phyloP scores from a whole-genome alignment of 148 eudicot genomes.

The Rhododendron kiyosumense region DNA sequence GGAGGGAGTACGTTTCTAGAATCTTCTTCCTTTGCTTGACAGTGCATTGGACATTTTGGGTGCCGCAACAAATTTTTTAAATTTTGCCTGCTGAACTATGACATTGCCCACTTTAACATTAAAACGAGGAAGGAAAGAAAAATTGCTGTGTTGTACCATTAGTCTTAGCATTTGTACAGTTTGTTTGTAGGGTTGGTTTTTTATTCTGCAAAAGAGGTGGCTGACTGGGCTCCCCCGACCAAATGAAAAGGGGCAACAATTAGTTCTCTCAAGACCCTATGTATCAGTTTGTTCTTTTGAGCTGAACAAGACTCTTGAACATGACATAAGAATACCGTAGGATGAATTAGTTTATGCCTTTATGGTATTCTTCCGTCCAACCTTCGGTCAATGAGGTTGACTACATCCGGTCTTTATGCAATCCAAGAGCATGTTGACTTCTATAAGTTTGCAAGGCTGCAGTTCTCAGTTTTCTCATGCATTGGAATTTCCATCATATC shows the following conservation, averaged over 20 bases:
- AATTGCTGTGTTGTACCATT: neutral
- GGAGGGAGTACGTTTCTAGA: neutral
- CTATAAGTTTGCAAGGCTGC: neutral
- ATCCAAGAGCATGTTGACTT: neutral
- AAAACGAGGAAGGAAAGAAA: neutral
- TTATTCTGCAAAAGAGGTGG: neutral
- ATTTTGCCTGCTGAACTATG: neutral
- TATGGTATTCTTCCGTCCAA: neutral
- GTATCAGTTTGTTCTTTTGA: neutral
- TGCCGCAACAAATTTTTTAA: neutral
- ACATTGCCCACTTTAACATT: neutral
- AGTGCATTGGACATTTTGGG: neutral
- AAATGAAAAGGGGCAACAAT: neutral
- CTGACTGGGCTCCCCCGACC: neutral
- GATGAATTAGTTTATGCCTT: neutral
- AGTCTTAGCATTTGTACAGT: neutral
- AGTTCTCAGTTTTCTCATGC: neutral
- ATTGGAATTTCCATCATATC: neutral
- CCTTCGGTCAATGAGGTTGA: neutral
- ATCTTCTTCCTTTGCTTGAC: slow-evolving; percentile 2
- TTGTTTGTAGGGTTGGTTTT: neutral
- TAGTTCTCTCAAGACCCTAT: neutral
- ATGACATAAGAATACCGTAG: neutral
- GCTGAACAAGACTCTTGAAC: slow-evolving; percentile 2
- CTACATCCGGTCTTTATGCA: neutral